Base-by-base conservation (phyloP, 139 green algal genomes). In the Asterochloris sp. region DNA sequence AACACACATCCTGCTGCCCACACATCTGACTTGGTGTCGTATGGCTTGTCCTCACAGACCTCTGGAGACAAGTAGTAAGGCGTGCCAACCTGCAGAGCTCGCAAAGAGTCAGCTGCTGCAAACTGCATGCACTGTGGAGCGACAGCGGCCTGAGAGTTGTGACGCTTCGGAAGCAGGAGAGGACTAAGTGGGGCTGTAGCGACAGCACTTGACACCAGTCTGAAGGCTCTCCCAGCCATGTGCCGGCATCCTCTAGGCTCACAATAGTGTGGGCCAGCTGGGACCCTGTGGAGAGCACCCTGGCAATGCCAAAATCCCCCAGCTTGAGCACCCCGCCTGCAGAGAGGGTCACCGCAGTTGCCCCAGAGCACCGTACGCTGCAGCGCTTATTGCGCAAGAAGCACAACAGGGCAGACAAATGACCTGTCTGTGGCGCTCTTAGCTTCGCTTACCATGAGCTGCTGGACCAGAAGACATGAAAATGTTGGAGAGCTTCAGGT, bases 11-110 rank as follows among this genome's bases (percentile, higher is more conserved):
- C 92, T 69, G 93, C 79, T 0, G 80, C 87, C 92, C 92, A 96
- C n/a, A 96, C 88, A 84, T 96, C 92, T 26, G 78, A 91, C 87
- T 93, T 94, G 47, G 89, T 82, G 78, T 94, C 90, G 81, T 95
- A 95, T 47, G 84, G 82, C 47, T 87, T 88, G 82, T 94, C 92
- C 79, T 92, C 79, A 82, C 93, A 95, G 62, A 96, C 92, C 85
- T 96, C 93, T 14, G 93, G 93, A 15, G 73, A 88, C 28, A 93
- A 84, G 82, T 95, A 95, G 87, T 94, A 95, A 13, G 92, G 94
- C 69, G 92, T 97, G 26, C 92, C 92, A 62, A 96, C 69, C 91
- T 82, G 66, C 84, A 84, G 38, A 54, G 38, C 38, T 54, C 4
- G 38, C 38, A 54, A 54, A 87, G 92, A 91, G 74, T 93, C 90